Evolutionary conservation across 2,329 filamentous ascomycete genomes (phyloP).

Genomic region (Reticulascus tulasneorum): DNA sequence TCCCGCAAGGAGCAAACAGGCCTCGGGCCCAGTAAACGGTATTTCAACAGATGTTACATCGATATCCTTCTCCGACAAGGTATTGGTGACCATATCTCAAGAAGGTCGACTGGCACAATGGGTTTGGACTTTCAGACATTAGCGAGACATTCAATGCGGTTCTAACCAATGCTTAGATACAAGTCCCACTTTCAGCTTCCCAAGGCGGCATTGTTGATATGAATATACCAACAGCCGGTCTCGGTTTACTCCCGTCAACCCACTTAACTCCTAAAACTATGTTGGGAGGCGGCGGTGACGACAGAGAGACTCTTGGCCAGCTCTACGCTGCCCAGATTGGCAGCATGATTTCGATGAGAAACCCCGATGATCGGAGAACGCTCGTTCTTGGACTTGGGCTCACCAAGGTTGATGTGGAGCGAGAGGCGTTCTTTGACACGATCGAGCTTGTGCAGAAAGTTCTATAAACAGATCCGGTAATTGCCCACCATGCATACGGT

Average conservation of each 20-base stretch:
- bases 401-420: conserved; percentile 42
- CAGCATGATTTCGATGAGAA: conserved; percentile 68
- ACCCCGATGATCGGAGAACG: conserved; percentile 59
- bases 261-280: conserved; percentile 85
- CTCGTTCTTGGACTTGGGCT: conserved; percentile 61
- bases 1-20: conserved; percentile 60
- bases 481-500: too few relatives aligned
- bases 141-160: background rate
- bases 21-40: conserved; percentile 60
- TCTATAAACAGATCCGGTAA: too few relatives aligned
- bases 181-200: conserved; percentile 71
- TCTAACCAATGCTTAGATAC: conserved; percentile 50
- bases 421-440: conserved; percentile 61
- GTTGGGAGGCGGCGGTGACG: conserved; percentile 74
- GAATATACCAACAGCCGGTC: conserved; percentile 42
- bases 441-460: conserved; percentile 60
- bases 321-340: conserved; percentile 87
- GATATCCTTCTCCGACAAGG: conserved; percentile 81
- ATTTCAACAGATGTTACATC: conserved; percentile 68
- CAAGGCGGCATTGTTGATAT: conserved; percentile 62
- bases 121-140: conserved; percentile 50
- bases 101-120: conserved; percentile 84
- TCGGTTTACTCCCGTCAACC: conserved; percentile 65
- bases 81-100: conserved; percentile 85
- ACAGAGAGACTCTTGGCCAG: conserved; percentile 80